Base-by-base conservation (phyloP, 331 rosid genomes). In the Quercus tomentella region DNA sequence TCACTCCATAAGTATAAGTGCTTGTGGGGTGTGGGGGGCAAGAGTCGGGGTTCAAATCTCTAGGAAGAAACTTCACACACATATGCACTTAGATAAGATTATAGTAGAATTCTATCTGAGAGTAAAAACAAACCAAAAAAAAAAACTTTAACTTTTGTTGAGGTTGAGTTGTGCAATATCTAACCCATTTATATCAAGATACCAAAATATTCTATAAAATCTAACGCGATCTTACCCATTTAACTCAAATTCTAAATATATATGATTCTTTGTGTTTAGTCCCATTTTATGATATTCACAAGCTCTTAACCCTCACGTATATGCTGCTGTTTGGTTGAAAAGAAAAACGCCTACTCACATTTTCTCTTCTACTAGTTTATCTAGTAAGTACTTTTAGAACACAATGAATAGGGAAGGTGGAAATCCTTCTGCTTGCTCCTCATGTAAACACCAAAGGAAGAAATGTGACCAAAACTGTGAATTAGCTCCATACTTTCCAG, bases 371-470 rank as follows among this genome's bases (percentile, higher is more conserved):
- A 5, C 12, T 25, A n/a, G 25, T 41, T 41, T 1, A 21, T 57
- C 63, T 18, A 22, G 11, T 56, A 10, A n/a, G 62, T 56, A 10
- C 4, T 61, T 61, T 61, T n/a, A 8, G 52, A 37, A 37, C 17
- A 22, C 45, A 58, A 76, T 75, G 75, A 56, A 8, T 4, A 35
- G 31, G 22, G 78, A 71, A 21, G 31, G 15, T 20, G 30, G 69
- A 31, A 63, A 69, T 20, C 16, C 65, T 2, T 81, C 43, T 56
- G 62, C 85, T 7, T 75, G 85, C 56, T 73, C 85, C 10, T 56
- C 77, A 3, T 86, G 87, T 58, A 86, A 68, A 22, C 79, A 74
- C 67, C 81, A 70, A 60, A 75, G 83, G 25, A 80, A 67, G 15
- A 80, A 15, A 70, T 86, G 84, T 18, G 60, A 52, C 26, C 70